These are phyloP conservation scores for Neoascochyta sp. DNA, from an alignment of 2,329 filamentous ascomycete species.

Conservation along the genomic window DNA sequence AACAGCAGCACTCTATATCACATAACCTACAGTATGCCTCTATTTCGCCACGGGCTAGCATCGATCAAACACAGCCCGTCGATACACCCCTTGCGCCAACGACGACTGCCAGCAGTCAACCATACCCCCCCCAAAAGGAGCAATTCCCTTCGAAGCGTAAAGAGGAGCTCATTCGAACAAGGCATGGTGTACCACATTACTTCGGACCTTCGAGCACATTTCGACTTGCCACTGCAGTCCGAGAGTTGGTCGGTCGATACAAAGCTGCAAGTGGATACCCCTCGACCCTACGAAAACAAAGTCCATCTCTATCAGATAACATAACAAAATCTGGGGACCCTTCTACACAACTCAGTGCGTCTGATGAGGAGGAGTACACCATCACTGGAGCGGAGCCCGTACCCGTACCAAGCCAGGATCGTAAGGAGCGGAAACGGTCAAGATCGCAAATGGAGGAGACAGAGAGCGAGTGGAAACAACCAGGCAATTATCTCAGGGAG, in stretches of 20 bases:
- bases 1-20: slow-evolving; percentile 7
- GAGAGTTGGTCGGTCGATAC: slow-evolving; percentile 18
- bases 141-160: no score
- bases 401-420: slow-evolving; percentile 4
- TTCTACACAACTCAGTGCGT: no score
- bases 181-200: slow-evolving; percentile 22
- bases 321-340: slow-evolving; percentile 17
- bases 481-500: slow-evolving; percentile 2
- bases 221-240: slow-evolving; percentile 21
- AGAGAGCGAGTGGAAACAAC: slow-evolving; percentile 9
- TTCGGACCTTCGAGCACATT: slow-evolving; percentile 29
- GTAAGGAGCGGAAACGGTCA: slow-evolving; percentile 16
- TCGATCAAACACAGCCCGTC: slow-evolving; percentile 7
- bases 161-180: slow-evolving; percentile 17
- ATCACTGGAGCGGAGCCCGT: slow-evolving; percentile 2
- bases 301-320: slow-evolving; percentile 7
- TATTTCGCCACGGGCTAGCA: slow-evolving; percentile 5
- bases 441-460: slow-evolving; percentile 14
- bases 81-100: slow-evolving; percentile 7
- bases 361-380: slow-evolving; percentile 21
- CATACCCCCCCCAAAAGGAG: slow-evolving; percentile 14
- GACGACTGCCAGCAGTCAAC: slow-evolving; percentile 9
- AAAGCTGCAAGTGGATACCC: slow-evolving; percentile 13
- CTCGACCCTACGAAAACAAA: slow-evolving; percentile 4
- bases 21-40: slow-evolving; percentile 1